Evolutionary conservation across 1,139 yeast species (phyloP), one percentile per base, ranked within the genome.

Genomic region (Blastobotrys aristatus): DNA sequence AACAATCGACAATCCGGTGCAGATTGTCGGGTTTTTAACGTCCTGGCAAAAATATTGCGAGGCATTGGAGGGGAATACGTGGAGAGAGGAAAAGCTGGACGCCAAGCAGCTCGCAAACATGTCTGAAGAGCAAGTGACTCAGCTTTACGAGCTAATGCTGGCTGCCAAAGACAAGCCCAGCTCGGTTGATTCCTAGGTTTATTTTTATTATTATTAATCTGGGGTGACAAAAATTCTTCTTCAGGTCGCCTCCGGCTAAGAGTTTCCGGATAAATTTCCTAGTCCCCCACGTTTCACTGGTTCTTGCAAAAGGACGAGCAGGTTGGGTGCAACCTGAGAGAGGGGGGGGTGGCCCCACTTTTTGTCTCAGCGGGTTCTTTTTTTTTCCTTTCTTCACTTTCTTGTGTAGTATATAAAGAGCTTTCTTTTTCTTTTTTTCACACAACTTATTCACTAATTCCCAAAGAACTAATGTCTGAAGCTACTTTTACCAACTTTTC

Each of bases 101-200:
- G 71, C 77, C 56, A 73, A 72, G 35, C 82, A 84, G 50, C 72
- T 92, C 55, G 85, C 82, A 49, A 85, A 84, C 64, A 79, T 92
- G 92, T 80, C 86, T 29, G 94, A 95, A 8, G 96, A 92, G 58
- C 97, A 92, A 68, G 76, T 90, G 34, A 82, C 84, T n/a, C 98
- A 90, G 70, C 65, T 83, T 20, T 82, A 83, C 66, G 88, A 77
- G 64, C 72, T 74, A 66, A 83, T 80, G 88, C 78, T 75, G 55
- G 87, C 84, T 44, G 77, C 88, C 14, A 67, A 70, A 52, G 58
- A 62, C 16, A 57, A 61, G 49, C 57, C 57, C 6, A 58, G 62
- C 13, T 69, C 58, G 24, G 24, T n/a, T 18, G 36, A 32, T 30
- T 30, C 17, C 3, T 14, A 32, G 3, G 16, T 32, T 32, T 13